Percentiles rank a stretch among this genome's conserved stretches.
Conservation (phyloP, 2,329 filamentous ascomycete species). For the Zasmidium cellare region DNA sequence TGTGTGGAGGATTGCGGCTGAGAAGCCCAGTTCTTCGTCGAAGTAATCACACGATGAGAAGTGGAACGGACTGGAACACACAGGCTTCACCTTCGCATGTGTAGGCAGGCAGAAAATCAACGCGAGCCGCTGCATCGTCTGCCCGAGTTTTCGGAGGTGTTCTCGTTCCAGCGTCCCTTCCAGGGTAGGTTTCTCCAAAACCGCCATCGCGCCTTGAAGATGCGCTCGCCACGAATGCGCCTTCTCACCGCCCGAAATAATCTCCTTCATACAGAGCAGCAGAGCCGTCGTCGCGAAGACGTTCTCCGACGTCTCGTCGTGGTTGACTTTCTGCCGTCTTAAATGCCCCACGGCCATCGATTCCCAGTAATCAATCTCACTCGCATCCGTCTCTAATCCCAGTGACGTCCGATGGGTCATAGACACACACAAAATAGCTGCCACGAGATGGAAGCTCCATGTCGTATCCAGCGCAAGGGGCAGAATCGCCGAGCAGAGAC, state of each 20-base stretch:
- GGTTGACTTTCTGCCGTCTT: background rate
- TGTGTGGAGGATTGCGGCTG: background rate
- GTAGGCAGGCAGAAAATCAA: background rate
- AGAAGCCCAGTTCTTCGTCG: background rate
- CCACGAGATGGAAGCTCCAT: background rate
- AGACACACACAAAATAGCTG: background rate
- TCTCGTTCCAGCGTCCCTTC: background rate
- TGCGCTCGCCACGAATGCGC: background rate
- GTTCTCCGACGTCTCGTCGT: background rate
- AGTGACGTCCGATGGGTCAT: background rate
- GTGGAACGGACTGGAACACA: background rate
- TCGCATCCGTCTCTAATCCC: background rate
- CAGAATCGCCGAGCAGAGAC: background rate
- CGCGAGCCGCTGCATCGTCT: slow-evolving; percentile 2
- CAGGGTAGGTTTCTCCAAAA: background rate
- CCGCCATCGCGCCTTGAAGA: background rate
- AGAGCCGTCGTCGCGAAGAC: background rate
- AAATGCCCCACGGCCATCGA: background rate
- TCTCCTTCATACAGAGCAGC: background rate
- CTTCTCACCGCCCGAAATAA: background rate
- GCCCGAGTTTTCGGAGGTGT: background rate
- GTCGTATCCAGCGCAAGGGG: background rate
- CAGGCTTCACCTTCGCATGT: background rate
- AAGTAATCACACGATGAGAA: background rate
- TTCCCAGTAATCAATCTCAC: background rate